phyloP scores from a whole-genome alignment of 2,329 filamentous ascomycete genomes.

The Didymosphaeria variabile region DNA sequence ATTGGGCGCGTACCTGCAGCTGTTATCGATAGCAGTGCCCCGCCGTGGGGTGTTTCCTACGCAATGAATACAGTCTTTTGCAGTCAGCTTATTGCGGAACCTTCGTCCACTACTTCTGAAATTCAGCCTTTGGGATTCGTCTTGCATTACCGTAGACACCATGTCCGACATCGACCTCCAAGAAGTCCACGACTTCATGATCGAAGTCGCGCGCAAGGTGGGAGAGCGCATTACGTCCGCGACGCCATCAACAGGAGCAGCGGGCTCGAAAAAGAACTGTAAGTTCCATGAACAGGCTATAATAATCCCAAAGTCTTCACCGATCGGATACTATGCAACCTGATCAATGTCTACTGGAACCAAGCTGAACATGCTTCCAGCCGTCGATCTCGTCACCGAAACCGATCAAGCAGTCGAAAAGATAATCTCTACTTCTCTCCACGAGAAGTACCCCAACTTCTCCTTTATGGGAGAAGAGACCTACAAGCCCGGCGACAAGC shows the following conservation, averaged over 20 bases:
- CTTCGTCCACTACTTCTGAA: no score
- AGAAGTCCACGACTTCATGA: constrained; percentile 60
- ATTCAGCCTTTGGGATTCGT: no score
- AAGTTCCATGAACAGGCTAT: constrained; percentile 7
- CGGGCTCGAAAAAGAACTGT: constrained; percentile 61
- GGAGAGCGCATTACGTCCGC: constrained; percentile 58
- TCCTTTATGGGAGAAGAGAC: constrained; percentile 68
- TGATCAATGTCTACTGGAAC: no score
- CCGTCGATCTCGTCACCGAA: constrained; percentile 70
- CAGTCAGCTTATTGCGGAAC: no score
- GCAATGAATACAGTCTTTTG: not conserved
- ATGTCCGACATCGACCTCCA: constrained; percentile 54
- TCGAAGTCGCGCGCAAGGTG: constrained; percentile 56
- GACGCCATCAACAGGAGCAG: constrained; percentile 51
- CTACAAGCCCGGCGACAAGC: constrained; percentile 69
- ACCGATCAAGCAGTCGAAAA: constrained; percentile 70
- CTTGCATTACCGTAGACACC: constrained; percentile 8
- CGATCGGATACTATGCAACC: no score
- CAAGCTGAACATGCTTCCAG: constrained; percentile 36
- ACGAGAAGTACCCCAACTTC: constrained; percentile 62
- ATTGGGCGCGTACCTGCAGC: constrained; percentile 7
- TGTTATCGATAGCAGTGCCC: constrained; percentile 7
- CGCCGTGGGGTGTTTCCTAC: constrained; percentile 1
- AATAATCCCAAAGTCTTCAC: no score
- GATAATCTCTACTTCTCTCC: constrained; percentile 62